phyloP scores from a whole-genome alignment of 2,329 filamentous ascomycete species.

The Arachnomyces sp. region DNA sequence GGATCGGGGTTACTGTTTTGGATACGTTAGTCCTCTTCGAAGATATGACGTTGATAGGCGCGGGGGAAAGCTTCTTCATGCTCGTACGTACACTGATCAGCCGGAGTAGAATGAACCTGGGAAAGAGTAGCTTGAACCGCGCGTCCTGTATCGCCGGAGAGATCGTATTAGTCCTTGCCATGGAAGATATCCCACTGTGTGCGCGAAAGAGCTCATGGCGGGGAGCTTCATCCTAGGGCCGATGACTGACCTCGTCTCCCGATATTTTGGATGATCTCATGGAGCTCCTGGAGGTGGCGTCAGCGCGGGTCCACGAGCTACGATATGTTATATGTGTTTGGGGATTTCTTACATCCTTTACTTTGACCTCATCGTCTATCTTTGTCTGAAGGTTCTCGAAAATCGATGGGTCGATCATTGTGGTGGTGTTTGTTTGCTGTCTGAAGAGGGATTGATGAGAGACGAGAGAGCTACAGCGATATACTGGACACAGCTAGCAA shows the following conservation, averaged over 20 bases:
- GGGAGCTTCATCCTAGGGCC: too few species aligned
- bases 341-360: slow-evolving; percentile 59
- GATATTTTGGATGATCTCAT: slow-evolving; percentile 70
- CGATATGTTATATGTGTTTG: slow-evolving; percentile 8
- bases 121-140: slow-evolving; percentile 77
- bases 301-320: slow-evolving; percentile 8
- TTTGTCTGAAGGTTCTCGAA: slow-evolving; percentile 82
- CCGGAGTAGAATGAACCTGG: slow-evolving; percentile 79
- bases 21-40: slow-evolving; percentile 5
- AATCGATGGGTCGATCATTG: slow-evolving; percentile 70
- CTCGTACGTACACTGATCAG: slow-evolving; percentile 46
- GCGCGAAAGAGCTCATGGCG: too few species aligned
- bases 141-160: slow-evolving; percentile 45
- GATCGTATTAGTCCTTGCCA: slow-evolving; percentile 5
- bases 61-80: background rate
- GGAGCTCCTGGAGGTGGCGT: slow-evolving; percentile 54
- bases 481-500: slow-evolving; percentile 2
- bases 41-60: background rate
- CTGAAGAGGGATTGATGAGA: slow-evolving; percentile 6
- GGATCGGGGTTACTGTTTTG: slow-evolving; percentile 57
- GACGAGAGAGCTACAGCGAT: slow-evolving; percentile 4
- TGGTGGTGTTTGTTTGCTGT: slow-evolving; percentile 16
- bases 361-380: slow-evolving; percentile 76
- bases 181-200: background rate
- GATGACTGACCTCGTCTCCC: slow-evolving; percentile 63